Evolutionary conservation across 495 filamentous ascomycete genomes (phyloP).

Genomic region (Aspergillus baeticus): DNA sequence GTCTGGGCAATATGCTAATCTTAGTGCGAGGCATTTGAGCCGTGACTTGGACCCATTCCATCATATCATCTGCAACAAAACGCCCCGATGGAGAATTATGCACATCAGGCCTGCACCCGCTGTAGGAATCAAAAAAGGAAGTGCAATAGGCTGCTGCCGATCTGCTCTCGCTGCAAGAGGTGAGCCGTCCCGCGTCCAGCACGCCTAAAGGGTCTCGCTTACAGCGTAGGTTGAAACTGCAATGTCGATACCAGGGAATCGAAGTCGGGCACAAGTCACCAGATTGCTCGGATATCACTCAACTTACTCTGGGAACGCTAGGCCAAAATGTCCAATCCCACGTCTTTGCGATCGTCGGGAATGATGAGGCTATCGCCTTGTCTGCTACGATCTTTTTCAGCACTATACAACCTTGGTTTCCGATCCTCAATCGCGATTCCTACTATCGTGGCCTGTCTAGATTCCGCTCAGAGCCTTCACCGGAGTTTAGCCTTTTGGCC

Average conservation of each 20-base stretch:
- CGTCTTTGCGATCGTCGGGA: background rate
- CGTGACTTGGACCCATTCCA: background rate
- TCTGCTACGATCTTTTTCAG: background rate
- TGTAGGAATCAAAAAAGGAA: constrained; percentile 7
- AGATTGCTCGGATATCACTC: background rate
- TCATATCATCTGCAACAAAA: background rate
- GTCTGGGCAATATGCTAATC: no score
- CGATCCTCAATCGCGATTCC: background rate
- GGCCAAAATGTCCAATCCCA: background rate
- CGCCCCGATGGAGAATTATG: background rate
- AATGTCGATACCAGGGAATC: background rate
- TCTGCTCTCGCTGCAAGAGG: constrained; percentile 6
- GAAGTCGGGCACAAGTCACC: background rate
- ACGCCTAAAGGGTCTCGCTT: background rate
- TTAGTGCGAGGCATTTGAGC: no score
- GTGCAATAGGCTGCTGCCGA: constrained; percentile 1
- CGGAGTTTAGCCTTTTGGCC: no score
- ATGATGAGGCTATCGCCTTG: background rate
- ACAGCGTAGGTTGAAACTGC: background rate
- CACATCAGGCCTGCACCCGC: constrained; percentile 1
- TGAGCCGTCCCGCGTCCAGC: background rate
- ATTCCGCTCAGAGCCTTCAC: background rate
- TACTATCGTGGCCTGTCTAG: background rate
- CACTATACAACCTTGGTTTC: constrained; percentile 8
- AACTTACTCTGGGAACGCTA: background rate